These are phyloP conservation scores for Candida gorgasii DNA, from an alignment of 805 yeast genomes.

Conservation along the genomic window DNA sequence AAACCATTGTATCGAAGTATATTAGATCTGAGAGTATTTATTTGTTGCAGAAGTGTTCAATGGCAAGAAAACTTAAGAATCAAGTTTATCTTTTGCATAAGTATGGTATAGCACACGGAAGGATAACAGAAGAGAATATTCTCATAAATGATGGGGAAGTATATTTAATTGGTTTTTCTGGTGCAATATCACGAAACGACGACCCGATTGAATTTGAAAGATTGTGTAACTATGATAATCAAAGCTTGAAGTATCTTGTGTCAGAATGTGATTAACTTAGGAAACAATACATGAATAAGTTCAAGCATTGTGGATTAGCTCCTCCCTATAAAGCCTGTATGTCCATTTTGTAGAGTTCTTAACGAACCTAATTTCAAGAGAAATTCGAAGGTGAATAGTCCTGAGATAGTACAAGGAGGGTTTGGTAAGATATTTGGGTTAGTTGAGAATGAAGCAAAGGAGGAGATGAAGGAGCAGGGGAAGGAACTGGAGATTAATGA, in stretches of 20 bases:
- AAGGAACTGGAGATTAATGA: too few species aligned
- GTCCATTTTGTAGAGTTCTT: slow-evolving; percentile 63
- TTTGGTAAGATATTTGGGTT: neutral
- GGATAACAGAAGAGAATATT: neutral
- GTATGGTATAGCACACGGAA: neutral
- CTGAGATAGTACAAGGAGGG: neutral
- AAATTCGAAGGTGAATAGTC: neutral
- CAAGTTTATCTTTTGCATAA: neutral
- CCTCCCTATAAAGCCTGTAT: slow-evolving; percentile 64
- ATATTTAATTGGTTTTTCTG: neutral
- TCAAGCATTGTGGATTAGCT: slow-evolving; percentile 79
- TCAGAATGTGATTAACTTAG: too few species aligned
- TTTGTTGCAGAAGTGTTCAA: too few species aligned
- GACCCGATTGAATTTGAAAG: too few species aligned
- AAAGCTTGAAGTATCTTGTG: too few species aligned
- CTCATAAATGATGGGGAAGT: neutral
- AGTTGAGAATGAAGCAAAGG: slow-evolving; percentile 1
- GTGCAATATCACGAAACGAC: too few species aligned
- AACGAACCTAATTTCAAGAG: slow-evolving; percentile 22
- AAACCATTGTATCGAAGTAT: too few species aligned
- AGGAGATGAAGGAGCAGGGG: too few species aligned
- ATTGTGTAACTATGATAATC: too few species aligned
- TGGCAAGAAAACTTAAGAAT: neutral
- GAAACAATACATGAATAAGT: slow-evolving; percentile 64
- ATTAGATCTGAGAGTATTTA: too few species aligned